Percentiles rank a stretch among this genome's conserved stretches.
Evolutionary conservation across 2,329 filamentous ascomycete genomes (phyloP).

Genomic region (Aspergillus proliferans): DNA sequence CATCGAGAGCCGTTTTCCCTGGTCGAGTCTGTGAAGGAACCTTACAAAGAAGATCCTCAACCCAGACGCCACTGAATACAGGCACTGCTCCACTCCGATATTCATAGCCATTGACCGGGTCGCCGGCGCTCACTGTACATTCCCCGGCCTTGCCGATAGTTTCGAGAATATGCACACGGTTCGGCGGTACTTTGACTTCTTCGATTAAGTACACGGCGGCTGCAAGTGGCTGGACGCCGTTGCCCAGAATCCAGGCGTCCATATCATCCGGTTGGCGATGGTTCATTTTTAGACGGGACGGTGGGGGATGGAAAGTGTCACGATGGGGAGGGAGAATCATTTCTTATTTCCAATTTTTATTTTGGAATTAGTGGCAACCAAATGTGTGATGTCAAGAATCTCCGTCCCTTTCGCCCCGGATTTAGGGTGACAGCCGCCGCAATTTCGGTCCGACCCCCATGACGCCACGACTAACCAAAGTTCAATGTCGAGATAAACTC

Average conservation of each 20-base stretch:
- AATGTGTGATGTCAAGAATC: not conserved
- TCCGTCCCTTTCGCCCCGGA: not conserved
- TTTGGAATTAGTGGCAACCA: not conserved
- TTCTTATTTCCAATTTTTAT: not conserved
- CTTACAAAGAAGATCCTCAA: constrained; percentile 28
- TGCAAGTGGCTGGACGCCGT: constrained; percentile 30
- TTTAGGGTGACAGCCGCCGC: not conserved
- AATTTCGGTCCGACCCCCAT: no score
- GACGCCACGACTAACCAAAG: no score
- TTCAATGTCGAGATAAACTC: no score
- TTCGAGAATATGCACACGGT: constrained; percentile 31
- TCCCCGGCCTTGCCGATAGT: constrained; percentile 24
- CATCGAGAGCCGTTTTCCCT: constrained; percentile 11
- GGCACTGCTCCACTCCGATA: constrained; percentile 32
- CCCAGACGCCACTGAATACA: constrained; percentile 26
- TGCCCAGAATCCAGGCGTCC: constrained; percentile 32
- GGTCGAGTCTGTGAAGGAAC: constrained; percentile 19
- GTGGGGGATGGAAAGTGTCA: not conserved
- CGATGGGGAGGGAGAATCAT: not conserved
- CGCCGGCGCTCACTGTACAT: constrained; percentile 22
- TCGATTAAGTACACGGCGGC: constrained; percentile 31
- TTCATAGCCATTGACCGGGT: constrained; percentile 29
- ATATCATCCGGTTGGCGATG: constrained; percentile 19
- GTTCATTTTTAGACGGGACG: not conserved
- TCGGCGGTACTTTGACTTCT: constrained; percentile 28